Percentiles rank a stretch among this genome's conserved stretches.
Conservation (phyloP, 108 stramenopile genomes). For the Heterococcus sp. region DNA sequence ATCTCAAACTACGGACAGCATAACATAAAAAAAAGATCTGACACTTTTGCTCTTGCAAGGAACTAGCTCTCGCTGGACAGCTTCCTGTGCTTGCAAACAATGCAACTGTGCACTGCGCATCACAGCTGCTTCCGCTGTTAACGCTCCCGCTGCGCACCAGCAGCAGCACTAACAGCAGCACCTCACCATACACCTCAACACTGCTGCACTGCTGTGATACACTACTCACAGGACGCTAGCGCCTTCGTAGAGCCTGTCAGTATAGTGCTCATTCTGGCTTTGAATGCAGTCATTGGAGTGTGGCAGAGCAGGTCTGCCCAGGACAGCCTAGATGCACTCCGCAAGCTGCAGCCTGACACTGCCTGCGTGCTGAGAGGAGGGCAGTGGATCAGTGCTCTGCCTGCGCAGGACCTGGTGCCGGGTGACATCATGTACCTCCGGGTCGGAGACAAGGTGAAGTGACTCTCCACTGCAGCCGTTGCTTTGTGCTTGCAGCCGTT, state of each 20-base stretch:
- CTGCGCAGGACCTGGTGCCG: constrained; percentile 73
- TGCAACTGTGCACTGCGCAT: neutral
- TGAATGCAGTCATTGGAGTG: constrained; percentile 94
- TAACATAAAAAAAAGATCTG: too few relatives aligned
- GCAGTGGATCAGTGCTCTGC: constrained; percentile 42
- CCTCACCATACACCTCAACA: neutral
- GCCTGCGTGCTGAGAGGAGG: constrained; percentile 75
- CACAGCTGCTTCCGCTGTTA: neutral
- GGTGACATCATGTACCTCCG: constrained; percentile 84
- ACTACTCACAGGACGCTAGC: constrained; percentile 29
- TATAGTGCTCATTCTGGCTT: constrained; percentile 83
- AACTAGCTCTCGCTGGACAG: too few relatives aligned
- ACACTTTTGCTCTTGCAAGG: too few relatives aligned
- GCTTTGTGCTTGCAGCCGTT: too few relatives aligned
- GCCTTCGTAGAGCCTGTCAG: constrained; percentile 87
- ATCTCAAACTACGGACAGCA: too few relatives aligned
- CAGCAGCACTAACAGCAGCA: neutral
- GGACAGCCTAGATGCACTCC: constrained; percentile 80
- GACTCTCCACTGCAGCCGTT: too few relatives aligned
- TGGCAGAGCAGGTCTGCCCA: constrained; percentile 85
- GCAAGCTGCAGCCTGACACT: constrained; percentile 76
- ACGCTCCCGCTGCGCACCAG: neutral
- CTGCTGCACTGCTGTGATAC: neutral
- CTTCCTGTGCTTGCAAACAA: too few relatives aligned
- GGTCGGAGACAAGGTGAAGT: constrained; percentile 81